A percentile compares a stretch with the other conserved stretches of the same genome.
Conservation (phyloP, 345 rosid genomes). For the Eucalyptus leucophloia region DNA sequence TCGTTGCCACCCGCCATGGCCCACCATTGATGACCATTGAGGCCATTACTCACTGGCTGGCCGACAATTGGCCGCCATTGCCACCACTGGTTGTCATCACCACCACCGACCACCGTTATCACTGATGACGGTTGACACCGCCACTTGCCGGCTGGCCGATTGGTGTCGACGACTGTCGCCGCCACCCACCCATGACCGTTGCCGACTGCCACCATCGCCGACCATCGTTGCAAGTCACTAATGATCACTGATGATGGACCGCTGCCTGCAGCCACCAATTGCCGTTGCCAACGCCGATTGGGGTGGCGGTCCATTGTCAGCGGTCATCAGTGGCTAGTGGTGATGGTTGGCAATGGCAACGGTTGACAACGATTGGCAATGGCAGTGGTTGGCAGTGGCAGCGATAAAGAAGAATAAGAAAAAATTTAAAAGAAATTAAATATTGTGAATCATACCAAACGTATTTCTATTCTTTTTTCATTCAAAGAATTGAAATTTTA, state of each 20-base stretch:
- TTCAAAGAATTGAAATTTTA: accelerated
- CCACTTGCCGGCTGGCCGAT: accelerated
- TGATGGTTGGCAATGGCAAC: accelerated
- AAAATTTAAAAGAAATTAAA: too few relatives aligned
- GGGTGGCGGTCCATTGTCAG: too few relatives aligned
- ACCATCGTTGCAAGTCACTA: accelerated
- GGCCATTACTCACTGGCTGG: accelerated
- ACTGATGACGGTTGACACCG: accelerated
- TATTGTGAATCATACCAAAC: too few relatives aligned
- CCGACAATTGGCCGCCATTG: accelerated
- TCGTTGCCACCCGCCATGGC: accelerated
- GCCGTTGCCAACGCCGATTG: accelerated
- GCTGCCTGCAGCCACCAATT: accelerated
- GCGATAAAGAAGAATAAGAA: too few relatives aligned
- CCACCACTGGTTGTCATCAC: too few relatives aligned
- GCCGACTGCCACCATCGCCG: accelerated
- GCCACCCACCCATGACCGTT: accelerated
- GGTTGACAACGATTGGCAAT: accelerated
- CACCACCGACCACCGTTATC: accelerated
- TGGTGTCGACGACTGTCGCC: accelerated
- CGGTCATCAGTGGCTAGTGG: too few relatives aligned
- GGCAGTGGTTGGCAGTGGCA: accelerated
- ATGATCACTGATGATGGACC: accelerated
- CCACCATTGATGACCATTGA: too few relatives aligned
- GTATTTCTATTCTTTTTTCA: too few relatives aligned